Base-by-base conservation (phyloP, 2,329 filamentous ascomycete genomes). In the Penicillium hesseltinei region DNA sequence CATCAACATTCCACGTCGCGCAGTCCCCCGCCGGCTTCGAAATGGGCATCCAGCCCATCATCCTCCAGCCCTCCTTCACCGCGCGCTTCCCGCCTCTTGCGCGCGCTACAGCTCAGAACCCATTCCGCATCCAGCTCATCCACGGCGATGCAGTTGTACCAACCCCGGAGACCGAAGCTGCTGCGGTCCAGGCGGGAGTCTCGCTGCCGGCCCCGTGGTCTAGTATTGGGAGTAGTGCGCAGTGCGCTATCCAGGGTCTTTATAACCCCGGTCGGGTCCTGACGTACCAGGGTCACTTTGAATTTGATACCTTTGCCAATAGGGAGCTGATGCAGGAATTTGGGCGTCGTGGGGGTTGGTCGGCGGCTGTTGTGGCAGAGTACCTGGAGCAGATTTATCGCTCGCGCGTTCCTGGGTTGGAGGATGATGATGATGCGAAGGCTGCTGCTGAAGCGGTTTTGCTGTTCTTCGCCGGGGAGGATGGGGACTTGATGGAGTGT, bases 271-370 rank as follows among this genome's bases (percentile, higher is more conserved):
- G 58, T 7, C 63, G 70, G 7, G 63, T 73, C 3, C 51, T 73
- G n/a, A 66, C 70, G 1, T 70, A 68, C 38, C 71, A 73, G 19
- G 71, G 71, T 0, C 71, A 73, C 45, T 73, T 71, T 29, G 71
- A 73, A 40, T 70, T 73, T 17, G 69, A 73, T 36, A 50, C 60
- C 4, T 68, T 61, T 17, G 61, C 60, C 17, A 73, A 70, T 27
- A 44, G 50, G 1, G 69, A 69, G 49, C 62, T 67, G 48, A 57
- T 60, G 13, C 31, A 51, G 4, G 68, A 66, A 42, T 71, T 71
- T 57, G 68, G 51, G 3, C 51, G 54, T 13, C 53, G 66, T 17
- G 31, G 19, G 13, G 62, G 62, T 5, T 74, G 71, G 71, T 21
- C 62, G 8, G 47, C 36, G 21, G 49, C 35, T 13, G 19, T 44